These are phyloP conservation scores for Crataegus laevigata DNA, from an alignment of 306 rosid species.

Conservation along the genomic window DNA sequence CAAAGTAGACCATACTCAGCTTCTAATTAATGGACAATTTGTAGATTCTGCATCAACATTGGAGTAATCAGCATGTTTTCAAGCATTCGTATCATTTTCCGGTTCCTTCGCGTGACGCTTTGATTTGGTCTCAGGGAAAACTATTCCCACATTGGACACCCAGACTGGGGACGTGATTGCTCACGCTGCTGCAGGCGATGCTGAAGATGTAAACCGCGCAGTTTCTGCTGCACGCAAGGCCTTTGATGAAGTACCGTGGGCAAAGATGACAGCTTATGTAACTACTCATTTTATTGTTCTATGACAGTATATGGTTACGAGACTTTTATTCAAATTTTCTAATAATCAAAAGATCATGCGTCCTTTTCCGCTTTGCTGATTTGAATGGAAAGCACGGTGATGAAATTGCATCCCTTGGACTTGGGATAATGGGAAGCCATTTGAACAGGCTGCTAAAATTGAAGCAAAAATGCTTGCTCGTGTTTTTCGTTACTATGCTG, in stretches of 20 bases:
- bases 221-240: conserved; percentile 87
- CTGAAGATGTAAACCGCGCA: conserved; percentile 75
- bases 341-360: conserved; percentile 42
- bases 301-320: neutral
- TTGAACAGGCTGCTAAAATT: conserved; percentile 55
- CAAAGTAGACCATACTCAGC: conserved; percentile 45
- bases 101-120: neutral
- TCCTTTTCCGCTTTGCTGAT: conserved; percentile 72
- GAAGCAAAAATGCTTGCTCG: conserved; percentile 72
- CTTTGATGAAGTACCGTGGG: conserved; percentile 93
- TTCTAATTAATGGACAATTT: conserved; percentile 71
- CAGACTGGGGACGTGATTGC: conserved; percentile 84
- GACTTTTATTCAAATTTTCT: neutral
- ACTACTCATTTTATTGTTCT: conserved; percentile 5
- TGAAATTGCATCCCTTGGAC: conserved; percentile 77
- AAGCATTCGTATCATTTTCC: neutral
- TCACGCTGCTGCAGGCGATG: conserved; percentile 74
- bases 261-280: conserved; percentile 86
- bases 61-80: neutral
- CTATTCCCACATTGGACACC: conserved; percentile 77
- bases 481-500: conserved; percentile 72
- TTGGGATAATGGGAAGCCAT: conserved; percentile 95
- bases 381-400: conserved; percentile 68
- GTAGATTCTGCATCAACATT: conserved; percentile 58
- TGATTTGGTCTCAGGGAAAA: conserved; percentile 44